Evolutionary conservation across 306 rosid genomes (phyloP).

Genomic region (Gastrolobium villosum): DNA sequence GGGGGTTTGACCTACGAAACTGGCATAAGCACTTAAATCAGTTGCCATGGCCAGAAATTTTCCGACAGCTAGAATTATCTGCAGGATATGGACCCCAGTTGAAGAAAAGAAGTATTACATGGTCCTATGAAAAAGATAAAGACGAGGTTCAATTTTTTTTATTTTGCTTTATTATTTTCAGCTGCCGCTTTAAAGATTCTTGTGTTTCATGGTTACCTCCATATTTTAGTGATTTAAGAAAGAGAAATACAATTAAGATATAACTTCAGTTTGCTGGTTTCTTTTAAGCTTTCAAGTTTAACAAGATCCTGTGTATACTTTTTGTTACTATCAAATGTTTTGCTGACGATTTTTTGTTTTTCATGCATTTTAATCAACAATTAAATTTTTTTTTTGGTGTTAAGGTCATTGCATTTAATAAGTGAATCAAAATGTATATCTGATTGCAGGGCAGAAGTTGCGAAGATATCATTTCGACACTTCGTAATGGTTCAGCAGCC

Average conservation of each 20-base stretch:
- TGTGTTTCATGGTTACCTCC: constrained; percentile 16
- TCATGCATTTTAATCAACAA: constrained; percentile 13
- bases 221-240: constrained; percentile 28
- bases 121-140: constrained; percentile 71
- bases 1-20: constrained; percentile 97
- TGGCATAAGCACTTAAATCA: constrained; percentile 95
- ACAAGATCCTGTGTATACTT: constrained; percentile 35
- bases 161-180: constrained; percentile 22
- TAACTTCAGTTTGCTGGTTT: constrained; percentile 24
- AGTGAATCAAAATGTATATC: constrained; percentile 41
- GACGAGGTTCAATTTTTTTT: constrained; percentile 69
- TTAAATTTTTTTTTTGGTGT: constrained; percentile 2
- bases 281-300: constrained; percentile 13
- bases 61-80: constrained; percentile 89
- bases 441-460: constrained; percentile 73
- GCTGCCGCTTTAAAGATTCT: constrained; percentile 19
- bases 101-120: constrained; percentile 73
- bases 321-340: constrained; percentile 31
- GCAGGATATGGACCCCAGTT: constrained; percentile 95
- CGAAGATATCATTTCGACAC: constrained; percentile 84
- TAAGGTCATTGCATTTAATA: constrained; percentile 18
- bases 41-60: constrained; percentile 95
- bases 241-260: constrained; percentile 15
- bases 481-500: constrained; percentile 96
- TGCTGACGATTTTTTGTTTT: constrained; percentile 29